These are phyloP conservation scores for Uromyces viciae-fabae DNA, from an alignment of 1,284 basidiomycete genomes.

Conservation along the genomic window DNA sequence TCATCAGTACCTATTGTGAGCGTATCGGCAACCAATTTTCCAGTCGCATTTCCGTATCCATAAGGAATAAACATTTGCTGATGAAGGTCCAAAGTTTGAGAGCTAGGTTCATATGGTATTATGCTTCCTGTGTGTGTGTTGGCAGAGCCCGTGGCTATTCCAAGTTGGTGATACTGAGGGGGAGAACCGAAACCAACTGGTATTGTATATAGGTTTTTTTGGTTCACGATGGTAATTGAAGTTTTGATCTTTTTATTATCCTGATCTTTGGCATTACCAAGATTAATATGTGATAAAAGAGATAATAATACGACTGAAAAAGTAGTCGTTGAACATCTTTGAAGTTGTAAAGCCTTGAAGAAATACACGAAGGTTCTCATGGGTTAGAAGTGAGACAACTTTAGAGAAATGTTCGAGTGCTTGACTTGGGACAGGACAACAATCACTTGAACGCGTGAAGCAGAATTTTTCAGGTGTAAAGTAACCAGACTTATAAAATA, in stretches of 20 bases:
- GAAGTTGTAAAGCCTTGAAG: neutral
- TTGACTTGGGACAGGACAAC: too few relatives aligned
- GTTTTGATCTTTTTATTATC: constrained; percentile 39
- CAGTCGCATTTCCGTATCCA: constrained; percentile 41
- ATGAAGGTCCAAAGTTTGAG: constrained; percentile 26
- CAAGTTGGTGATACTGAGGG: constrained; percentile 33
- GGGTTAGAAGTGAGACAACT: too few relatives aligned
- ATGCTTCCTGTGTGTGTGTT: constrained; percentile 39
- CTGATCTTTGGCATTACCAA: neutral
- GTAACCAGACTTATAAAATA: too few relatives aligned
- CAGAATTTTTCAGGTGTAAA: too few relatives aligned
- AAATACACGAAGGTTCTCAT: neutral
- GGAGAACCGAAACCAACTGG: constrained; percentile 41
- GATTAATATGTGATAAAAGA: constrained; percentile 5
- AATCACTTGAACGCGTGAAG: too few relatives aligned
- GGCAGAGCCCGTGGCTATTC: constrained; percentile 43
- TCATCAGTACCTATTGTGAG: constrained; percentile 20
- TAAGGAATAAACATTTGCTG: constrained; percentile 41
- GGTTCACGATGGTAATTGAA: constrained; percentile 34
- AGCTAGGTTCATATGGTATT: constrained; percentile 23
- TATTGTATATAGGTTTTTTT: constrained; percentile 36
- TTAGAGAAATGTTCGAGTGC: too few relatives aligned
- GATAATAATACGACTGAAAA: neutral
- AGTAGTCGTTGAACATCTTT: neutral
- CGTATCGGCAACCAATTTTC: constrained; percentile 36